phyloP scores from a whole-genome alignment of 495 filamentous ascomycete species.

The Trichoderma reesei region DNA sequence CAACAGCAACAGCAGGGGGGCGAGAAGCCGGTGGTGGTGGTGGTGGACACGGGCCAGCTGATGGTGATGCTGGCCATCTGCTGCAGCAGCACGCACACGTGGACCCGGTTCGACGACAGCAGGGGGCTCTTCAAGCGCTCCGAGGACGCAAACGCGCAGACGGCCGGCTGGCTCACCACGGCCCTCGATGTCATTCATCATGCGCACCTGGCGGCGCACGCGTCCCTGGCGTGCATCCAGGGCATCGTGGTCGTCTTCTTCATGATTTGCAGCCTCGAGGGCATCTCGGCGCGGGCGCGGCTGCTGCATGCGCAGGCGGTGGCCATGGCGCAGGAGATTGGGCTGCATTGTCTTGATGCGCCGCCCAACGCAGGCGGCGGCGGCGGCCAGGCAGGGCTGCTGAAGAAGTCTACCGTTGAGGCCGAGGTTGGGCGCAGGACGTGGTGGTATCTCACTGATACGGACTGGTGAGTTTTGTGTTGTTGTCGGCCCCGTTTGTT shows the following conservation, averaged over 20 bases:
- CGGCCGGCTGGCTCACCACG: slow-evolving; percentile 25
- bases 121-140: slow-evolving; percentile 19
- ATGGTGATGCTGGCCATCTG: slow-evolving; percentile 32
- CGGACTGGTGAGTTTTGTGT: slow-evolving; percentile 30
- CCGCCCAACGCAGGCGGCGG: too few species aligned
- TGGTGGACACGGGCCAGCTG: slow-evolving; percentile 24
- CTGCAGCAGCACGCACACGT: slow-evolving; percentile 28
- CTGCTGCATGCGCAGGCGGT: slow-evolving; percentile 23
- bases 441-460: slow-evolving; percentile 36
- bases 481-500: not conserved
- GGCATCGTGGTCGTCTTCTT: slow-evolving; percentile 28
- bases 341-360: slow-evolving; percentile 32
- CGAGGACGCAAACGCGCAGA: slow-evolving; percentile 23
- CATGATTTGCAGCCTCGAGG: slow-evolving; percentile 26
- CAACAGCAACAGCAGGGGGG: too few species aligned
- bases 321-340: slow-evolving; percentile 25
- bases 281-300: slow-evolving; percentile 23
- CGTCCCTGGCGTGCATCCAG: slow-evolving; percentile 32
- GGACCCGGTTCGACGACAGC: slow-evolving; percentile 22
- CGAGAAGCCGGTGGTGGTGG: too few species aligned
- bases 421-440: slow-evolving; percentile 29
- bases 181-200: slow-evolving; percentile 29
- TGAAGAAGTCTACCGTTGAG: slow-evolving; percentile 12
- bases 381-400: too few species aligned
- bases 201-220: slow-evolving; percentile 18